Evolutionary conservation across 176 grass and related monocot species (phyloP), one percentile per base, ranked within the genome.

Genomic region (Musa schizocarpa): DNA sequence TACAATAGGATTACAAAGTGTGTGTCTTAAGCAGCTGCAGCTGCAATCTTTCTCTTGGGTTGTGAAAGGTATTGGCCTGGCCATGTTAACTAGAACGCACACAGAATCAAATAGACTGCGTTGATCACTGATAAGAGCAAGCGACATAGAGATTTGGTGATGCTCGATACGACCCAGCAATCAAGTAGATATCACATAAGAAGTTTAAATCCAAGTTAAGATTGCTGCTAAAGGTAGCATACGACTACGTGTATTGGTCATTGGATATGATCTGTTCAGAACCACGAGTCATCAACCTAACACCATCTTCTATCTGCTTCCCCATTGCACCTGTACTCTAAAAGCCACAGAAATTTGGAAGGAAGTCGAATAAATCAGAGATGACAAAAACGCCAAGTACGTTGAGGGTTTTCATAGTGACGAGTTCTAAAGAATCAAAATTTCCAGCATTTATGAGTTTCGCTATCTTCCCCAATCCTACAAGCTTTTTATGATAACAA

Each of bases 391-490:
- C 50, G 55, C 9, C 74, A 34, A 54, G 62, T 83, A 96, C 89
- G 89, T 97, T 97, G 20, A 97, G 74, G 72, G 86, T 97, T 81
- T 97, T 93, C 94, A 93, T 91, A 56, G 94, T 97, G 78, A 97
- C 93, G 23, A 93, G 77, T 85, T 97, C 94, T 70, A 84, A 93
- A 7, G 94, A 97, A 53, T 97, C 94, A 26, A 91, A 93, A 48
- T 93, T 79, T 65, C 94, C 94, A 55, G 88, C 84, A 87, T 93
- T 97, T 80, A 97, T 97, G 68, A 93, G 86, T 58, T 89, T 93
- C 5, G 84, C 94, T 62, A 97, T 88, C 89, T 97, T 93, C 59
- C 90, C 94, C 22, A 97, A 78, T 79, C 94, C 94, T 81, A 89
- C 87, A 10, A 90, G 90, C 88, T 93, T 29, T 34, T 69, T 84